Conservation (phyloP, 805 yeast species). For the Barnettozyma californica region DNA sequence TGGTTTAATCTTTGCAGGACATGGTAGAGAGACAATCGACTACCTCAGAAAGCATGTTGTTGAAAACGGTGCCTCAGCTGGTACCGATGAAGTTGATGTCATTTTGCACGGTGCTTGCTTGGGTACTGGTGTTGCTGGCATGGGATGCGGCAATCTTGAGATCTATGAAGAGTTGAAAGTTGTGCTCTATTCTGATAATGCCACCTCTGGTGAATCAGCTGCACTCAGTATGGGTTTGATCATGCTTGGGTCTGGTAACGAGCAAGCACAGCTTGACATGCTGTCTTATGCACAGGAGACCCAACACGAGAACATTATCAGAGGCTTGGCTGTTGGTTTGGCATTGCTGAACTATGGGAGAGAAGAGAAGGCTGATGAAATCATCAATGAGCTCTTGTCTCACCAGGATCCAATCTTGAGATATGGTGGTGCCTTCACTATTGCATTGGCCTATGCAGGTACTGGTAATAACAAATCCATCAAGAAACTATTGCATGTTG, state of each 20-base stretch:
- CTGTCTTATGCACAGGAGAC: slow-evolving; percentile 89
- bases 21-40: slow-evolving; percentile 81
- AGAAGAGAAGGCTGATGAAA: slow-evolving; percentile 71
- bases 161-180: slow-evolving; percentile 79
- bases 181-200: slow-evolving; percentile 84
- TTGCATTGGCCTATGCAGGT: slow-evolving; percentile 95
- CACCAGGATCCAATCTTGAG: slow-evolving; percentile 83
- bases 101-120: slow-evolving; percentile 92
- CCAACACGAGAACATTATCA: slow-evolving; percentile 89
- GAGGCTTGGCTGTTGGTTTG: slow-evolving; percentile 88
- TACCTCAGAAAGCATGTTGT: slow-evolving; percentile 69
- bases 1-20: slow-evolving; percentile 94
- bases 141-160: slow-evolving; percentile 76
- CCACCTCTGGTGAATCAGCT: slow-evolving; percentile 93
- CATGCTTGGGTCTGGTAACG: slow-evolving; percentile 86
- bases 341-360: slow-evolving; percentile 83
- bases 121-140: slow-evolving; percentile 94
- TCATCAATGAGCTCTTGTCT: slow-evolving; percentile 58
- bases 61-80: slow-evolving; percentile 56
- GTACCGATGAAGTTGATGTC: slow-evolving; percentile 69
- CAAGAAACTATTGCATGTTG: slow-evolving; percentile 79
- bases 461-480: slow-evolving; percentile 89
- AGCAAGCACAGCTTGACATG: slow-evolving; percentile 70
- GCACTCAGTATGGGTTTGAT: slow-evolving; percentile 94
- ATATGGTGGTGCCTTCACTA: slow-evolving; percentile 92